These are phyloP conservation scores for Thelephora aurantiotincta DNA, from an alignment of 768 basidiomycete genomes.

Conservation along the genomic window DNA sequence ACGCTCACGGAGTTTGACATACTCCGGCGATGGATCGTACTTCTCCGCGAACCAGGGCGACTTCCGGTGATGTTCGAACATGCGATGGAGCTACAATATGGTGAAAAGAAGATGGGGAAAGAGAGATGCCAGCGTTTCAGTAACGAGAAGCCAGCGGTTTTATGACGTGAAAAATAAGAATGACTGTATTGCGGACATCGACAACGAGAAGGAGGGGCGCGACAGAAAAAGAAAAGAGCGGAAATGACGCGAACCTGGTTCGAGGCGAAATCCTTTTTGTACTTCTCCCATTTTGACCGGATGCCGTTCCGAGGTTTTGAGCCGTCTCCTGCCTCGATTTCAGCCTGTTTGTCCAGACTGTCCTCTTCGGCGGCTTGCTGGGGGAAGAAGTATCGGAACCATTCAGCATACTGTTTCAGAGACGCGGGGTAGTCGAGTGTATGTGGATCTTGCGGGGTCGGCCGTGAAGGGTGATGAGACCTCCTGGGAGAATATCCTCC, in stretches of 20 bases:
- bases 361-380: conserved; percentile 75
- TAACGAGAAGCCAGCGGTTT: too few species aligned
- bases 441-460: conserved; percentile 62
- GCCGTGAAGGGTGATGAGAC: conserved; percentile 27
- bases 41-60: conserved; percentile 97
- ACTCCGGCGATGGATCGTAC: conserved; percentile 71
- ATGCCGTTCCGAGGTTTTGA: conserved; percentile 77
- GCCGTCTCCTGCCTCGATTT: conserved; percentile 72
- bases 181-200: neutral
- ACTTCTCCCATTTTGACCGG: conserved; percentile 79
- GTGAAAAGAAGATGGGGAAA: neutral
- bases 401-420: conserved; percentile 76
- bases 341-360: conserved; percentile 69
- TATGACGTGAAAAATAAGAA: neutral
- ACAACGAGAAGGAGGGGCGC: conserved; percentile 2
- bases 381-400: conserved; percentile 70
- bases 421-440: conserved; percentile 71
- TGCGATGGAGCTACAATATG: conserved; percentile 68
- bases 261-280: conserved; percentile 81
- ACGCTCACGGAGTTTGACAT: conserved; percentile 55
- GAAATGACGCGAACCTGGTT: conserved; percentile 55
- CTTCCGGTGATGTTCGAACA: conserved; percentile 90
- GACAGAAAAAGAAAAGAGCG: neutral
- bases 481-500: conserved; percentile 18
- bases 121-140: neutral